Base-by-base conservation (phyloP, 2,329 filamentous ascomycete species). In the Cladophialophora psammophila region DNA sequence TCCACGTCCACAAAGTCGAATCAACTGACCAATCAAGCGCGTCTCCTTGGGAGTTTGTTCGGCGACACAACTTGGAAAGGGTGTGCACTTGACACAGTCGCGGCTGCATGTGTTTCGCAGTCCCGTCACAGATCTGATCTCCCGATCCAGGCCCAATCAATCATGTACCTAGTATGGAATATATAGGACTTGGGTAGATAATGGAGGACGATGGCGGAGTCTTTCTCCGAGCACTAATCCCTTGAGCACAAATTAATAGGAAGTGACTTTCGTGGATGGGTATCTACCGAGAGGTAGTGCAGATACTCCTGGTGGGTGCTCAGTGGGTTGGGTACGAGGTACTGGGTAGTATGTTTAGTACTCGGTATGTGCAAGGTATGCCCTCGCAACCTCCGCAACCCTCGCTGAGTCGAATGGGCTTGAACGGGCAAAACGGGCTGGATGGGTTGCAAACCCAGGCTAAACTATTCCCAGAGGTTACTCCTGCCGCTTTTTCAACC, bases 21-120 rank as follows among this genome's bases (percentile, higher is more conserved):
- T 6, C 15, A n/a, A 57, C 5, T 3, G 48, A 12, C 63, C 63
- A 65, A 65, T 65, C 63, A 65, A 5, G 26, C 4, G 20, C 26
- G 48, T 54, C 35, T 20, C 32, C 42, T 36, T 13, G 13, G 9
- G 15, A 48, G 8, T 34, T 34, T 42, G 32, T 34, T 50, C 26
- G 32, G 9, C 10, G 42, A 20, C 15, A 26, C 15, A 18, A 15
- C 18, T 2, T 10, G n/a, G 18, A 31, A 32, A 54, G 18, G 48
- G 34, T 38, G 59, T 61, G 59, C 45, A 34, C 48, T 50, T 12
- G 45, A 50, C 20, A 50, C 45, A 26, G 3, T 26, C 26, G 18
- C 26, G 18, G 45, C 45, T 26, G 45, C 45, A 31, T 10, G 8
- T 26, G 9, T 50, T 10, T 50, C 45, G 13, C 18, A 50, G 18